Base-by-base conservation (phyloP, 2,329 filamentous ascomycete species). In the Aspergillus alliaceus region DNA sequence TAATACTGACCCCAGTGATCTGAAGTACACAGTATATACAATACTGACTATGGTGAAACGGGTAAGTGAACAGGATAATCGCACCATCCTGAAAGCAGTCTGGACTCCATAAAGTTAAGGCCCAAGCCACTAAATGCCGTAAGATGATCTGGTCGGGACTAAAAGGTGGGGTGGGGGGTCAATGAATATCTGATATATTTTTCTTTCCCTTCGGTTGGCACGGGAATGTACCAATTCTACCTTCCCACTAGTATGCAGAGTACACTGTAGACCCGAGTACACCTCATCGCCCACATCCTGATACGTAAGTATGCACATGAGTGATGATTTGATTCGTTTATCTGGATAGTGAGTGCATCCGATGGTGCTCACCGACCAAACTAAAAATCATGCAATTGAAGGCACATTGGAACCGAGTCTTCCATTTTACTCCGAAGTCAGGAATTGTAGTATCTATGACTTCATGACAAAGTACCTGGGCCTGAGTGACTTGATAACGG, bases 11-110 rank as follows among this genome's bases (percentile, higher is more conserved):
- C 40, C 44, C 27, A 48, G 27, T 48, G 44, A 48, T 32, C 44
- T 32, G 44, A 48, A 48, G 44, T 48, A 48, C 44, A 48, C 44
- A n/a, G 44, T 48, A 48, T 48, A 48, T 32, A 32, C 27, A 48
- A 48, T 48, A 48, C 44, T 48, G 44, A 48, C 44, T 48, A 32
- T 7, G 6, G 44, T 47, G 25, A 47, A 47, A 42, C 29, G 9
- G 25, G 44, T 24, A 31, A 47, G 25, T 47, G 18, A 12, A 6
- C 11, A 47, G 24, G 44, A 47, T 24, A 47, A 47, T 47, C 44
- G 24, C 14, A 27, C 25, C 44, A 47, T 47, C 15, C 15, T 42
- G 6, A 22, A 8, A 14, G 3, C 4, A 31, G 44, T 47, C 44
- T 47, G 25, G 25, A 47, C 44, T 47, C 44, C 44, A 31, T 14